Evolutionary conservation across 108 stramenopile species (phyloP).

Genomic region (Skeletonema tropicum): DNA sequence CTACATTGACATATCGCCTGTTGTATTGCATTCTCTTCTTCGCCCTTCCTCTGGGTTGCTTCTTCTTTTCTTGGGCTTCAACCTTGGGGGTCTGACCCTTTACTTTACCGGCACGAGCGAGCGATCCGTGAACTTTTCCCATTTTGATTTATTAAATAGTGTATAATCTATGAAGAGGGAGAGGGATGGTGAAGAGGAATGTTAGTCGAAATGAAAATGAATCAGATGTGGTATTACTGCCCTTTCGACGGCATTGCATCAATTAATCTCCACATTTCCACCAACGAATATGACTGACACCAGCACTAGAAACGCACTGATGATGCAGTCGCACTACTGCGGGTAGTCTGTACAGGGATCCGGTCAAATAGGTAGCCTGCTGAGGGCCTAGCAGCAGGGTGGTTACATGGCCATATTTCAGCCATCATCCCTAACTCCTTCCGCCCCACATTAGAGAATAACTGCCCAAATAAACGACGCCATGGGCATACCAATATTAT

Average conservation of each 20-base stretch:
- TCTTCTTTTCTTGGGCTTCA: conserved; percentile 92
- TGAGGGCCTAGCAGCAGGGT: background rate
- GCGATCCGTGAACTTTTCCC: conserved; percentile 99
- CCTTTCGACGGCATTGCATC: background rate
- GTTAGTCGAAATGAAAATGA: background rate
- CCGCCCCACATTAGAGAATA: background rate
- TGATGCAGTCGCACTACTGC: background rate
- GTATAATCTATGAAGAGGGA: background rate
- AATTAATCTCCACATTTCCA: background rate
- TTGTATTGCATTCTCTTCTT: conserved; percentile 99
- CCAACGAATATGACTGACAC: background rate
- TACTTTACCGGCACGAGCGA: conserved; percentile 99
- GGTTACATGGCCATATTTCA: background rate
- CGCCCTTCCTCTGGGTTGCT: conserved; percentile 97
- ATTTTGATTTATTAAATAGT: conserved; percentile 46
- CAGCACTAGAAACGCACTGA: background rate
- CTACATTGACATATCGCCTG: conserved; percentile 99
- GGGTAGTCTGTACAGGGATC: background rate
- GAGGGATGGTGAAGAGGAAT: background rate
- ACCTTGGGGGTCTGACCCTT: conserved; percentile 99
- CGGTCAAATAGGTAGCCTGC: background rate
- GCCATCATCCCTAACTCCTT: background rate
- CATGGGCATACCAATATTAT: background rate
- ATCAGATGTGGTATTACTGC: background rate
- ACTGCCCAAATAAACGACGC: background rate